Evolutionary conservation across 2,329 filamentous ascomycete genomes (phyloP), one percentile per base, ranked within the genome.

Genomic region (Colletotrichum endophyticum): DNA sequence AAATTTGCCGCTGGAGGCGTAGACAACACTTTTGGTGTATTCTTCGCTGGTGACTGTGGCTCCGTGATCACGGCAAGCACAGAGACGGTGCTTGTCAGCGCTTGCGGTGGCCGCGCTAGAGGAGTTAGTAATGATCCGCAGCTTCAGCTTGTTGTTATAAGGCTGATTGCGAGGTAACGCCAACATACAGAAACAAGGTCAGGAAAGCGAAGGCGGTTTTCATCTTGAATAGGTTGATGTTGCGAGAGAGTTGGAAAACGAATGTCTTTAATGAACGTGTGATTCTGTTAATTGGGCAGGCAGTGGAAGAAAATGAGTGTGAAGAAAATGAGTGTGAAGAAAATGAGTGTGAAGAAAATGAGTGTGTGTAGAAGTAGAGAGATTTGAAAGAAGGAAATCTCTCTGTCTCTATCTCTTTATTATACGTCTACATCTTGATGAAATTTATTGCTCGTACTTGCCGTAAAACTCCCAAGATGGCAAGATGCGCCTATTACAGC

Each of bases 61-160:
- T 49, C 1, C 0, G 0, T 22, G 0, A 13, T 49, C 44, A 5
- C 44, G 44, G 0, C 44, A 49, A 4, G 44, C 44, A 53, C 44
- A 53, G 44, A 53, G 44, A 22, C 44, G 44, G 44, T 53, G 44
- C 44, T 1, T 1, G 0, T 22, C 44, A 1, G 4, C 44, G 44
- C 0, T 3, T 53, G 44, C 44, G 44, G n/a, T 53, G 6, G 44
- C 44, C n/a, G 44, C 44, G 0, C 44, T 53, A 8, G n/a, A 53
- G 6, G 0, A 53, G n/a, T 53, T 53, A 53, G 6, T 49, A 4
- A 1, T 49, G 44, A 22, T 22, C n/a, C 9, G 3, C 44, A 22
- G 0, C 44, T 22, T 49, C 44, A 22, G 0, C 44, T 22, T 49
- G 5, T 19, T n/a, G 19, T 22, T 22, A n/a, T 0, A 12, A 3